These are phyloP conservation scores for Xylariaceae sp. DNA, from an alignment of 2,329 filamentous ascomycete genomes.

Conservation along the genomic window DNA sequence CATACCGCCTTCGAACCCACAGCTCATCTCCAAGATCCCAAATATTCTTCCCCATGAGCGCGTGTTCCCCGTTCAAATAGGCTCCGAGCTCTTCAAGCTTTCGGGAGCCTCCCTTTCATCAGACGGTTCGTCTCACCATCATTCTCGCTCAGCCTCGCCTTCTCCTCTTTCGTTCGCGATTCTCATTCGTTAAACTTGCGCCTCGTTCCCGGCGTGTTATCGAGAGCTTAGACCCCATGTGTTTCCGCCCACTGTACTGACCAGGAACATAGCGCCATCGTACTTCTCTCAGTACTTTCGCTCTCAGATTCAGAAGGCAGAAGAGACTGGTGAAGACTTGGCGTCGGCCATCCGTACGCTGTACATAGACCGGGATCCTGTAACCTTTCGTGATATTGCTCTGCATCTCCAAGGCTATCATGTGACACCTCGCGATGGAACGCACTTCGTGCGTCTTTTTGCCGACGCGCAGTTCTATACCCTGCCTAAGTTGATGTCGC, in stretches of 20 bases:
- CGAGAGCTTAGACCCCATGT: not conserved
- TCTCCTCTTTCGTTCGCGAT: not conserved
- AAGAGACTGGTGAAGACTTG: constrained; percentile 55
- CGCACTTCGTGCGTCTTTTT: constrained; percentile 88
- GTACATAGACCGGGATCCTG: constrained; percentile 91
- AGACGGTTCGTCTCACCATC: constrained; percentile 54
- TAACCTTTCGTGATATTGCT: constrained; percentile 84
- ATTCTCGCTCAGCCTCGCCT: constrained; percentile 1
- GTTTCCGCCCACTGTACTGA: constrained; percentile 17
- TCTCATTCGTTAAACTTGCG: not conserved
- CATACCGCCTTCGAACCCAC: constrained; percentile 30
- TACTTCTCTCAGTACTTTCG: constrained; percentile 95
- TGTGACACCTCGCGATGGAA: constrained; percentile 74
- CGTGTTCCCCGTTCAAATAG: constrained; percentile 74
- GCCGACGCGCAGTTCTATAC: constrained; percentile 95
- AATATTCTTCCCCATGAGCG: constrained; percentile 65
- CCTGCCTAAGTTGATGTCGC: constrained; percentile 81
- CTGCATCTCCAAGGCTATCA: constrained; percentile 92
- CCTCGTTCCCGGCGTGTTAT: not conserved
- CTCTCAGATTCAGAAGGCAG: constrained; percentile 69
- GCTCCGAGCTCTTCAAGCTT: constrained; percentile 68
- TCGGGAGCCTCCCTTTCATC: constrained; percentile 72
- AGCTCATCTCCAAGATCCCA: constrained; percentile 48
- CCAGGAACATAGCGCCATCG: constrained; percentile 66
- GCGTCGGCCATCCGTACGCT: constrained; percentile 65